These are phyloP conservation scores for Naganishia vishniacii DNA, from an alignment of 768 basidiomycete species.

Conservation along the genomic window DNA sequence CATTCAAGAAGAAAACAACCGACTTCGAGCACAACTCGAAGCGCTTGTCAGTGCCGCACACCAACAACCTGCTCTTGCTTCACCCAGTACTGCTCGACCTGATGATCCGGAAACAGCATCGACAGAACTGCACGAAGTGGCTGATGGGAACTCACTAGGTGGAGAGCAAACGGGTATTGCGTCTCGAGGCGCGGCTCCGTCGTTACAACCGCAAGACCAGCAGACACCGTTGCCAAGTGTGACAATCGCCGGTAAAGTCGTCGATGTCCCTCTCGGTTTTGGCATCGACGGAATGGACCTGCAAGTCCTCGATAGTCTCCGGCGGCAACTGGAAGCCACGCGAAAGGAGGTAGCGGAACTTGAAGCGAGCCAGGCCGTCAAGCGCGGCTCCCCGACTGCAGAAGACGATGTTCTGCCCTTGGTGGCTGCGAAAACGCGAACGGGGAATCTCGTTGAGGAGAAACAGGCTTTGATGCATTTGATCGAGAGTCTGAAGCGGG, in stretches of 20 bases:
- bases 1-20: slow-evolving; percentile 42
- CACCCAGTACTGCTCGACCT: not conserved
- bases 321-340: not conserved
- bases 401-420: not conserved
- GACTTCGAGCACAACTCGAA: slow-evolving; percentile 35
- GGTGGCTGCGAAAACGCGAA: not conserved
- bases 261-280: slow-evolving; percentile 14
- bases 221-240: not conserved
- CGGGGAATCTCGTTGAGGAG: not conserved
- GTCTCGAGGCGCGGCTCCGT: no score
- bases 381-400: slow-evolving; percentile 28
- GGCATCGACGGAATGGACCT: slow-evolving; percentile 8
- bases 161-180: no score
- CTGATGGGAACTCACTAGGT: not conserved
- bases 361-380: slow-evolving; percentile 8
- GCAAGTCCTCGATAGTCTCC: not conserved
- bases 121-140: not conserved
- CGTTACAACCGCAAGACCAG: not conserved
- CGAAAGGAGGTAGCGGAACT: slow-evolving; percentile 23
- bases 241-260: not conserved
- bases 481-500: slow-evolving; percentile 30
- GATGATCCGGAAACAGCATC: not conserved
- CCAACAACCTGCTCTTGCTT: not conserved
- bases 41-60: slow-evolving; percentile 28
- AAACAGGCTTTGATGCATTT: slow-evolving; percentile 28